Percentiles rank a stretch among this genome's conserved stretches.
Conservation (phyloP, 169 alveolate species). For the Miamiensis avidus region DNA sequence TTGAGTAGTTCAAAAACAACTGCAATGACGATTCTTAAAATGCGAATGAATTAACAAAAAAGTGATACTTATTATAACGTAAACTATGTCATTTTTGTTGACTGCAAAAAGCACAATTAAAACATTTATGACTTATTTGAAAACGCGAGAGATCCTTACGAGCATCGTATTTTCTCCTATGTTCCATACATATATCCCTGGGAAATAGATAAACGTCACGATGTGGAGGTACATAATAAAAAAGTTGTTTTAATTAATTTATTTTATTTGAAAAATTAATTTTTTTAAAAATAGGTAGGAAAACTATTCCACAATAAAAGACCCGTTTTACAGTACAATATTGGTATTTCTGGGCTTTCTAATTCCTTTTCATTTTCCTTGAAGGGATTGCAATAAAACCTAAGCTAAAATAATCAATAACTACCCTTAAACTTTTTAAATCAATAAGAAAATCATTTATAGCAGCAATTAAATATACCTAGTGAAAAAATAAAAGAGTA, state of each 20-base stretch:
- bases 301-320: background rate
- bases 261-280: no score
- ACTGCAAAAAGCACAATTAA: slow-evolving; percentile 8
- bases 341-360: background rate
- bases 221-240: background rate
- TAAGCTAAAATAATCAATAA: no score
- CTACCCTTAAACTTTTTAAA: no score
- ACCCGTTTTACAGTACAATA: background rate
- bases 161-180: slow-evolving; percentile 12
- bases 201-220: background rate
- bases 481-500: no score
- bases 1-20: background rate
- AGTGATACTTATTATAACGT: background rate
- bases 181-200: slow-evolving; percentile 23
- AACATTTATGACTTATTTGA: background rate
- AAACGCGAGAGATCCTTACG: slow-evolving; percentile 1
- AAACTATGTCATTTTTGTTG: slow-evolving; percentile 2
- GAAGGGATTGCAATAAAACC: no score
- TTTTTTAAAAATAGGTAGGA: background rate
- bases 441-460: no score
- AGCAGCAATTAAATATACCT: no score
- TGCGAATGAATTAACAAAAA: background rate
- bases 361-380: no score
- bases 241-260: background rate
- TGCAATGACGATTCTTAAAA: slow-evolving; percentile 9